Evolutionary conservation across 768 basidiomycete species (phyloP).

Genomic region (Pleurotus tuber-regium): DNA sequence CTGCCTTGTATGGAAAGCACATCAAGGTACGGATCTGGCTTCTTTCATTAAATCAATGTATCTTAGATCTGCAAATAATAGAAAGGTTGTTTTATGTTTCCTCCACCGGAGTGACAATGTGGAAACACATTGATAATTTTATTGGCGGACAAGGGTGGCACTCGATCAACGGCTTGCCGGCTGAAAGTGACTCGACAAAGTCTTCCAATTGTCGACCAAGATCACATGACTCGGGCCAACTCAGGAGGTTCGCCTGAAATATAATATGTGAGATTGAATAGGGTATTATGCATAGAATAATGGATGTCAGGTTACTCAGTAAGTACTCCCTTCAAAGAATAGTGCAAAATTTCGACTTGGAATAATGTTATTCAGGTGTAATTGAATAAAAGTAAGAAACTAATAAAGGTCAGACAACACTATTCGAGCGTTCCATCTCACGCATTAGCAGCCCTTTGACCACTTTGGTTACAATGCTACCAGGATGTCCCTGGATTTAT

Average conservation of each 20-base stretch:
- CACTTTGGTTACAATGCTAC: neutral
- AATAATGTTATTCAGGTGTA: too few species aligned
- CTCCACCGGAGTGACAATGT: too few species aligned
- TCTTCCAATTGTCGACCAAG: too few species aligned
- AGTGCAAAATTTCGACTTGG: too few species aligned
- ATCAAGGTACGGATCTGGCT: neutral
- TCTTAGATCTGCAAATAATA: neutral
- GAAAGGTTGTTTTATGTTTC: too few species aligned
- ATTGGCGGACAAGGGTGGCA: neutral
- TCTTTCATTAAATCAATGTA: neutral
- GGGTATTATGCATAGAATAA: too few species aligned
- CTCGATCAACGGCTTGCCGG: neutral
- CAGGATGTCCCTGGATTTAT: slow-evolving; percentile 12
- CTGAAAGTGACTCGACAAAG: too few species aligned
- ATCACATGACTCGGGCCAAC: too few species aligned
- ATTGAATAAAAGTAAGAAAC: neutral
- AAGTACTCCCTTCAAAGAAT: too few species aligned
- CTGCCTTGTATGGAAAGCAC: neutral
- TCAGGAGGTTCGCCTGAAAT: too few species aligned
- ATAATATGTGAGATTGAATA: too few species aligned
- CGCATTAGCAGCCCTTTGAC: neutral
- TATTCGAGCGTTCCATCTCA: neutral
- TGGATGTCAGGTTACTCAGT: too few species aligned
- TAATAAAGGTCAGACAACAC: neutral
- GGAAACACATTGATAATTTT: neutral